Conservation (phyloP, 345 rosid species). For the Rhizophora mangle region DNA sequence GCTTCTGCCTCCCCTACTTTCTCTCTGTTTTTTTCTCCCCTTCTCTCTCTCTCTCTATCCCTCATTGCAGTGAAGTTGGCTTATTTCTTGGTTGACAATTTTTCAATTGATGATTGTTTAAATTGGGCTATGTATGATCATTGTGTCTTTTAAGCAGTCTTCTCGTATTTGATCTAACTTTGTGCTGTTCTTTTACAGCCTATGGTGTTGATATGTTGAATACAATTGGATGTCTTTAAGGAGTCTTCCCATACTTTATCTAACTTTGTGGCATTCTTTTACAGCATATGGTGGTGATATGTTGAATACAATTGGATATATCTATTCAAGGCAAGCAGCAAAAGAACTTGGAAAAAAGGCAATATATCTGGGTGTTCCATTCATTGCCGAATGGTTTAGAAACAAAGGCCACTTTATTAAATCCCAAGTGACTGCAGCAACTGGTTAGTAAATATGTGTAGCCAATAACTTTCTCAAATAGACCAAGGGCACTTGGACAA, state of each 20-base stretch:
- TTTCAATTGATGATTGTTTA: neutral
- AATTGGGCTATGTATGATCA: neutral
- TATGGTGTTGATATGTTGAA: slow-evolving; percentile 93
- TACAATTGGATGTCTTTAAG: slow-evolving; percentile 58
- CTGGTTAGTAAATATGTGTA: slow-evolving; percentile 52
- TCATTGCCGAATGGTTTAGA: slow-evolving; percentile 97
- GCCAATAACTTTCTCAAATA: slow-evolving; percentile 9
- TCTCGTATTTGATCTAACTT: neutral
- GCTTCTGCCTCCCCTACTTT: too few relatives aligned
- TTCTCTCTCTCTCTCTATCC: too few relatives aligned
- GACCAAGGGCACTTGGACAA: slow-evolving; percentile 4
- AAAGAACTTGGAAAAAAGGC: slow-evolving; percentile 97
- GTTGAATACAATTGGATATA: slow-evolving; percentile 91
- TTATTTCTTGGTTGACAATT: neutral
- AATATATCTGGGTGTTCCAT: slow-evolving; percentile 78
- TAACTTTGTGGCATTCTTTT: slow-evolving; percentile 13
- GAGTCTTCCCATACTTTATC: neutral
- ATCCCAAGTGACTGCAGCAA: slow-evolving; percentile 97
- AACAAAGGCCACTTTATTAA: slow-evolving; percentile 89
- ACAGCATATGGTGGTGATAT: slow-evolving; percentile 94
- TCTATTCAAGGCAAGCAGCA: slow-evolving; percentile 89
- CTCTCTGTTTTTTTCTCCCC: too few relatives aligned
- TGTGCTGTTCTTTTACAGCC: slow-evolving; percentile 47
- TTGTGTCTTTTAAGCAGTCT: slow-evolving; percentile 1
- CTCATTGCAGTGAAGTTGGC: neutral